Base-by-base conservation (phyloP, 2,329 filamentous ascomycete genomes). In the Chrysosporium queenslandicum region DNA sequence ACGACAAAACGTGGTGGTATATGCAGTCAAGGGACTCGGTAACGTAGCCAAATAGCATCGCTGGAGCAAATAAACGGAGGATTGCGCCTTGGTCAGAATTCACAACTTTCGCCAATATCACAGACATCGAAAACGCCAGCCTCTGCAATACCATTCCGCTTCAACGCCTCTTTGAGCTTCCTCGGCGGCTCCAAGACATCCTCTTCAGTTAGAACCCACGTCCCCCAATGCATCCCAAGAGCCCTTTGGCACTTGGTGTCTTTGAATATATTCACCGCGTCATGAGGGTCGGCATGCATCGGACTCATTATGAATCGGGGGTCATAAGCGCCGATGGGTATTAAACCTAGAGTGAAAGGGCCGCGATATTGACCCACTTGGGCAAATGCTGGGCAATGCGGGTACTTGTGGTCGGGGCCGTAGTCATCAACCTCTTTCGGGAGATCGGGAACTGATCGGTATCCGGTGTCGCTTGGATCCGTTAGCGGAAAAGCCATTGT, bases 281-380 rank as follows among this genome's bases (percentile, higher is more conserved):
- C 91, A 59, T 81, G 83, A 0, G 91, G 91, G 65, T 94, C 86
- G 6, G 86, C 85, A 66, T 97, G 91, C 77, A 94, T 83, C 18
- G 81, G 73, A 43, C 83, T 88, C 74, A 92, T 90, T 56, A 92
- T 68, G 60, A 68, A 77, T 39, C 70, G 65, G 42, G 70, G 70
- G 54, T 80, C 75, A 68, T 96, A 96, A 1, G 90, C 91, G 50
- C 91, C 91, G 59, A 97, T 96, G 36, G 91, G 91, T 58, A 97
- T 92, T 52, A 96, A 71, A 0, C 91, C 91, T 5, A 97, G 78
- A 66, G 96, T 88, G 62, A 96, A 95, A 0, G 88, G 87, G 0
- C 91, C 90, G 30, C 87, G 77, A 49, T 84, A 77, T 14, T 81
- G 71, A 56, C 91, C 91, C 56, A 96, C 89, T 66, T 94, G 78